A percentile compares a stretch with the other conserved stretches of the same genome.
Evolutionary conservation across 768 basidiomycete species (phyloP).

Genomic region (Scleroderma bovista): DNA sequence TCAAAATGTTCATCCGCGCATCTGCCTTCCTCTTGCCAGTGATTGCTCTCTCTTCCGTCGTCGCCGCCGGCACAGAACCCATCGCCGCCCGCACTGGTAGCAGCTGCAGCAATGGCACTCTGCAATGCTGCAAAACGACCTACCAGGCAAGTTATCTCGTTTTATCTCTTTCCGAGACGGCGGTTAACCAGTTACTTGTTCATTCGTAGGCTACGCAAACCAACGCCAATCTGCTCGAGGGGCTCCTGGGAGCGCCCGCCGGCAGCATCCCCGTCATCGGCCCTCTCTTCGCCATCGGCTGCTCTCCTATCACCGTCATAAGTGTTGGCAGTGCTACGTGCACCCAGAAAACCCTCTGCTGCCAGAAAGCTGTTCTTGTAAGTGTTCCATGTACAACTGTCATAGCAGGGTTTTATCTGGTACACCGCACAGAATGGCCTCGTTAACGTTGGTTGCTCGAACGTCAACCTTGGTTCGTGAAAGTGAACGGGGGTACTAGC

Average conservation of each 20-base stretch:
- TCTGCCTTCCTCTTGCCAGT: neutral
- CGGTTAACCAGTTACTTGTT: neutral
- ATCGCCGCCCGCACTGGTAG: neutral
- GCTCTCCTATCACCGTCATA: constrained; percentile 29
- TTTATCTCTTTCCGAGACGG: neutral
- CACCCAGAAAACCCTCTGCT: constrained; percentile 38
- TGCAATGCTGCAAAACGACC: constrained; percentile 23
- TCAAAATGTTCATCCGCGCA: neutral
- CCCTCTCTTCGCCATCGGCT: constrained; percentile 28
- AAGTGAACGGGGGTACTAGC: too few species aligned
- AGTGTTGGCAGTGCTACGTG: constrained; percentile 10
- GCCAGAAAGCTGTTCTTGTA: constrained; percentile 38
- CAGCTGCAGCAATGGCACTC: constrained; percentile 23
- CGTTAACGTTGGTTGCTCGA: neutral
- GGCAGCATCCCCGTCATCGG: too few species aligned
- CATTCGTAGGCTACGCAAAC: too few species aligned
- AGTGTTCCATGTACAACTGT: constrained; percentile 13
- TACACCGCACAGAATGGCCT: neutral
- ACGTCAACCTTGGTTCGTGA: neutral
- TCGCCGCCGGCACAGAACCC: neutral
- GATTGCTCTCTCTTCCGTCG: neutral
- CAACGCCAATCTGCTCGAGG: neutral
- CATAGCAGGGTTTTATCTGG: too few species aligned
- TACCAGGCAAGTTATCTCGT: neutral
- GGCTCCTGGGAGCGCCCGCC: neutral